phyloP scores from a whole-genome alignment of 495 filamentous ascomycete genomes.

The Pseudevernia furfuracea region DNA sequence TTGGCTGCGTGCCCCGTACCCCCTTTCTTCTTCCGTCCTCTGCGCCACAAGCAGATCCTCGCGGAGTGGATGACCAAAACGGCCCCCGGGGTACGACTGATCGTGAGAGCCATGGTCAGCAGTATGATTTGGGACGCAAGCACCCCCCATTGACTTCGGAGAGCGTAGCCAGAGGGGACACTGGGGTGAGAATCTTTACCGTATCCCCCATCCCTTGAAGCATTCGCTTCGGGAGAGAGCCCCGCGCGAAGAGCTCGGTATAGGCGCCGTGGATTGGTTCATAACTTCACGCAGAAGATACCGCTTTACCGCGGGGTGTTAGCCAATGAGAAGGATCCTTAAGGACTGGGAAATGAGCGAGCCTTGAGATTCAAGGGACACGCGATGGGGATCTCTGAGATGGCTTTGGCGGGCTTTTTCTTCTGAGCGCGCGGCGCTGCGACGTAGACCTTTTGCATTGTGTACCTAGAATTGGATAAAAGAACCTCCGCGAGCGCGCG shows the following conservation, averaged over 20 bases:
- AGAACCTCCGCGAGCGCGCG: slow-evolving; percentile 38
- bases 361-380: not conserved
- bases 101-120: not conserved
- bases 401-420: slow-evolving; percentile 27
- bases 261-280: slow-evolving; percentile 4
- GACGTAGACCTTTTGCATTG: slow-evolving; percentile 45
- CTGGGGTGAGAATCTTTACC: not conserved
- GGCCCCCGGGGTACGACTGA: not conserved
- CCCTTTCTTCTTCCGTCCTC: not conserved
- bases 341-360: not conserved
- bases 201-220: slow-evolving; percentile 5
- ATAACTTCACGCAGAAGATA: not conserved
- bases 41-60: not conserved
- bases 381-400: not conserved
- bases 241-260: no score
- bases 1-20: not conserved
- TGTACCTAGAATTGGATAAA: no score
- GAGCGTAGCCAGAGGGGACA: not conserved
- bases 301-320: not conserved
- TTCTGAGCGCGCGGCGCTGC: slow-evolving; percentile 38
- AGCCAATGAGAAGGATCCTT: not conserved
- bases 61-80: not conserved
- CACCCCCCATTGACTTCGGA: not conserved
- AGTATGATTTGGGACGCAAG: not conserved
- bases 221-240: not conserved